These are phyloP conservation scores for Butyriboletus appendiculatus DNA, from an alignment of 1,284 basidiomycete species.

Conservation along the genomic window DNA sequence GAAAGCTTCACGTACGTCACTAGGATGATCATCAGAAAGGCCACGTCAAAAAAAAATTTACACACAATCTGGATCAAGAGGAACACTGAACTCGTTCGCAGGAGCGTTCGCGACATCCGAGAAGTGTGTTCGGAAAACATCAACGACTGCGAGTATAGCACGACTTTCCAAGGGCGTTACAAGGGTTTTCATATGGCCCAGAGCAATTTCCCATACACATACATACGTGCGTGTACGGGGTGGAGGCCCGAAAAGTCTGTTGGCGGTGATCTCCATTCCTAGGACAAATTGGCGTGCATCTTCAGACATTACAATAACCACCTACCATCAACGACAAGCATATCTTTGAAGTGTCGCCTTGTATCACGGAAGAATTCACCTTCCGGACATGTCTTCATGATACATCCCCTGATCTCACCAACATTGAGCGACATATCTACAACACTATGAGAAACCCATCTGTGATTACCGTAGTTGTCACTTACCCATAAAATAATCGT, in stretches of 20 bases:
- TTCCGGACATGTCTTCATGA: conserved; percentile 52
- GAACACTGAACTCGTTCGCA: conserved; percentile 63
- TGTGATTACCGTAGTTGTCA: neutral
- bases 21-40: conserved; percentile 11
- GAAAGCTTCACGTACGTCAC: conserved; percentile 60
- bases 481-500: conserved; percentile 88
- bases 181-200: conserved; percentile 63
- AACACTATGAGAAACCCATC: conserved; percentile 3
- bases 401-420: conserved; percentile 55
- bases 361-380: conserved; percentile 39
- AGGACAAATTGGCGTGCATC: conserved; percentile 27
- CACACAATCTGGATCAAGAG: conserved; percentile 75
- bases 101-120: conserved; percentile 80
- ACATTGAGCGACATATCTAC: conserved; percentile 80
- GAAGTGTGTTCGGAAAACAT: conserved; percentile 70
- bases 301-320: conserved; percentile 4
- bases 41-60: conserved; percentile 3
- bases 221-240: conserved; percentile 85
- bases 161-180: conserved; percentile 59
- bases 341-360: conserved; percentile 35
- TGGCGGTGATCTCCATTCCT: conserved; percentile 80
- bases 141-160: conserved; percentile 53
- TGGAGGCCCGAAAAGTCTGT: conserved; percentile 85
- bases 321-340: conserved; percentile 66
- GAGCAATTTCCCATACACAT: conserved; percentile 84